A percentile compares a stretch with the other conserved stretches of the same genome.
These are phyloP conservation scores for Nannizziopsis barbatae DNA, from an alignment of 2,329 filamentous ascomycete genomes.

Conservation along the genomic window DNA sequence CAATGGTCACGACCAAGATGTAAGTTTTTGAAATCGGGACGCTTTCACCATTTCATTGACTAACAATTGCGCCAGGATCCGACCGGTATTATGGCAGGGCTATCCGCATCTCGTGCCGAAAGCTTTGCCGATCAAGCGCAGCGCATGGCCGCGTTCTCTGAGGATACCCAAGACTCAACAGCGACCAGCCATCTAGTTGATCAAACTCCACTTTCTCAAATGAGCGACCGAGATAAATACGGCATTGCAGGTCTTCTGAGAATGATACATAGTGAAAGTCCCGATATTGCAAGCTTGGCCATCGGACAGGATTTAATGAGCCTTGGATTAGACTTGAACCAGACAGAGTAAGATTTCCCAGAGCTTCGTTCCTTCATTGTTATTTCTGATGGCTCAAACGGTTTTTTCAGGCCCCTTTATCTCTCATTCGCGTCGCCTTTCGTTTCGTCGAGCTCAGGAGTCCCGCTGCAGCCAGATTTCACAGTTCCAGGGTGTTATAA, in stretches of 20 bases:
- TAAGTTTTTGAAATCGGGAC: constrained; percentile 13
- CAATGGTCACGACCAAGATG: constrained; percentile 35
- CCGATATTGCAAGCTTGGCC: constrained; percentile 44
- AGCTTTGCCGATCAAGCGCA: constrained; percentile 27
- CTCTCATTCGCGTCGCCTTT: constrained; percentile 55
- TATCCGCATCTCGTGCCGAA: constrained; percentile 21
- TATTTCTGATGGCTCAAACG: not conserved
- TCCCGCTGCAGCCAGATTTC: constrained; percentile 53
- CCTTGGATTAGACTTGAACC: constrained; percentile 53
- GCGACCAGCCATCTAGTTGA: constrained; percentile 10
- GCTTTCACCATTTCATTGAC: constrained; percentile 1
- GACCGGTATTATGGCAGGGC: constrained; percentile 20
- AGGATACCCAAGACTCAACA: constrained; percentile 10
- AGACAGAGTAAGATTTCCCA: constrained; percentile 42
- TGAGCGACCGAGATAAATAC: constrained; percentile 50
- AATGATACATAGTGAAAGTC: constrained; percentile 45
- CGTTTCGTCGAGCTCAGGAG: constrained; percentile 44
- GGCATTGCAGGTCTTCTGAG: constrained; percentile 49
- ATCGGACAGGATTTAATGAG: constrained; percentile 54
- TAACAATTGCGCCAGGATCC: constrained; percentile 25
- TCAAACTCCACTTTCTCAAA: constrained; percentile 37
- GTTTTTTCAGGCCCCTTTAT: constrained; percentile 44
- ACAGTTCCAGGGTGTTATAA: constrained; percentile 53
- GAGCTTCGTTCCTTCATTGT: not conserved
- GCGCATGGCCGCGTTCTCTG: constrained; percentile 19